Evolutionary conservation across 345 rosid species (phyloP).

Genomic region (Citrus maxima): DNA sequence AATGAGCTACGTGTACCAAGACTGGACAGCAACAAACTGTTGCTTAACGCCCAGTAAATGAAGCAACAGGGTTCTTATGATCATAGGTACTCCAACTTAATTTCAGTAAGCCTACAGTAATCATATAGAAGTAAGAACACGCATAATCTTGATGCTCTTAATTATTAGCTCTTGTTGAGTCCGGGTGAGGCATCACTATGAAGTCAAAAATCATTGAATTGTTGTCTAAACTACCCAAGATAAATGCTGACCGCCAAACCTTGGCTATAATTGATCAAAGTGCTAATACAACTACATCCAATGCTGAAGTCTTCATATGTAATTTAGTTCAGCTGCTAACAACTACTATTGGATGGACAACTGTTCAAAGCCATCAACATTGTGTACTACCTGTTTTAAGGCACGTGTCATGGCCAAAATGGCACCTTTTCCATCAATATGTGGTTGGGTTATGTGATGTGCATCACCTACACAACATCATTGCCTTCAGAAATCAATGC

Average conservation of each 20-base stretch:
- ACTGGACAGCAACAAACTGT: background rate
- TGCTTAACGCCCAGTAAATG: background rate
- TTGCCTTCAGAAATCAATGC: slow-evolving; percentile 10
- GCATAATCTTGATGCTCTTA: background rate
- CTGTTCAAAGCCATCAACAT: background rate
- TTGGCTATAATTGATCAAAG: background rate
- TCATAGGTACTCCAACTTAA: background rate
- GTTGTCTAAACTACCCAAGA: background rate
- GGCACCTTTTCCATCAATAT: slow-evolving; percentile 88
- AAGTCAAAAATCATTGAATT: background rate
- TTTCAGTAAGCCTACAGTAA: background rate
- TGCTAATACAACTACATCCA: background rate
- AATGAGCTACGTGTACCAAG: background rate
- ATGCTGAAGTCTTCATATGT: background rate
- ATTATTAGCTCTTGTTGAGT: background rate
- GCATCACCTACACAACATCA: slow-evolving; percentile 70
- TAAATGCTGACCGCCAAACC: background rate
- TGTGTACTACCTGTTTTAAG: slow-evolving; percentile 52
- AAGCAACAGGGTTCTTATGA: background rate
- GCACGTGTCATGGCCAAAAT: slow-evolving; percentile 87
- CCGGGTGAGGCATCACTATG: background rate
- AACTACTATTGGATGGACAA: slow-evolving; percentile 1
- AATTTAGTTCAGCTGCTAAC: background rate
- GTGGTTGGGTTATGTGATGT: slow-evolving; percentile 91
- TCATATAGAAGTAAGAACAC: background rate